Base-by-base conservation (phyloP, 2,329 filamentous ascomycete species). In the Seiridium cupressi region DNA sequence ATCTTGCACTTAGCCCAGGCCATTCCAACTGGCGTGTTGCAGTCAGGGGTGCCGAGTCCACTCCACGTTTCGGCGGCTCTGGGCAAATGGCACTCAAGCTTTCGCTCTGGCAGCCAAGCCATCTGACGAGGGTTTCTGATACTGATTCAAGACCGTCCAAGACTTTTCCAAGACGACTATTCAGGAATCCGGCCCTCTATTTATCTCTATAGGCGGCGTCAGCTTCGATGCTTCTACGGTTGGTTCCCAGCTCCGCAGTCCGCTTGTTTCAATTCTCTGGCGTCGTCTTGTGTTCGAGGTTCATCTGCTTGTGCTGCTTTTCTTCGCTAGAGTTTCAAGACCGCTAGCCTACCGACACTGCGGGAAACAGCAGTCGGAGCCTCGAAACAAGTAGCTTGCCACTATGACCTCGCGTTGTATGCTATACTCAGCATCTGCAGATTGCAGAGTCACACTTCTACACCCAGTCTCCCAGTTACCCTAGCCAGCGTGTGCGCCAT, bases 71-170 rank as follows among this genome's bases (percentile, higher is more conserved):
- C 54, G 54, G 42, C 47, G 44, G 38, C 8, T 26, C 34, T 34
- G 26, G 54, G 54, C 26, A 18, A 36, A 44, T 57, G 44, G 54
- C 54, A 47, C 44, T 35, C 54, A 46, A 48, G 54, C 54, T 48
- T 46, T 48, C 32, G 53, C 54, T 57, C 42, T 57, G 54, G 54
- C 54, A 48, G 44, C 54, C 54, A 57, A 57, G 54, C 32, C 54
- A 57, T 32, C 44, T 57, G 18, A 38, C 18, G 54, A 57, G 35
- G 54, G n/a, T 44, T 47, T 32, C 54, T 57, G 54, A 57, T 40
- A 57, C 54, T 48, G n/a, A 5, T 48, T 57, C 49, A 51, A 51
- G 49, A 51, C 49, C 31, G 13, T 32, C 54, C 54, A 57, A 57
- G 54, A 57, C 54, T 48, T 57, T 32, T 48, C 40, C 26, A 35